phyloP scores from a whole-genome alignment of 2,329 filamentous ascomycete species.

The Boeremia lycopersici region DNA sequence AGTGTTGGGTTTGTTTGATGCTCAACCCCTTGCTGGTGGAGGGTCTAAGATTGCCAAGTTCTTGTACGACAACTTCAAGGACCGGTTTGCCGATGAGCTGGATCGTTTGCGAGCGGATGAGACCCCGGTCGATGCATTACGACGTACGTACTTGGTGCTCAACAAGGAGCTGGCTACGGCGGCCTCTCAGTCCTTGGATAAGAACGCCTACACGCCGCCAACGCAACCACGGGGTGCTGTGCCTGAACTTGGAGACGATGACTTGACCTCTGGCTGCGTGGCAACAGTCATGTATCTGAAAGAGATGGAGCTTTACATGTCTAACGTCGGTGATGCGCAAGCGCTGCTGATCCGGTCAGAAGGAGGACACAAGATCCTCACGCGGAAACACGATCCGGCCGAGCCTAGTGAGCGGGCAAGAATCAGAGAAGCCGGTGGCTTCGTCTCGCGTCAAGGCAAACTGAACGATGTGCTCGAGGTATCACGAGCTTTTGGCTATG shows the following conservation, averaged over 20 bases:
- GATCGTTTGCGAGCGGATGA: conserved; percentile 74
- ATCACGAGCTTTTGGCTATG: conserved; percentile 93
- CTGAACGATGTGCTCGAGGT: conserved; percentile 91
- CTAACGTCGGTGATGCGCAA: conserved; percentile 94
- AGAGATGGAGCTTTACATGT: conserved; percentile 88
- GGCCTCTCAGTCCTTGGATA: conserved; percentile 79
- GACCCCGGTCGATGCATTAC: conserved; percentile 79
- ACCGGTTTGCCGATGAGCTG: conserved; percentile 81
- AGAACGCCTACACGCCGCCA: conserved; percentile 52
- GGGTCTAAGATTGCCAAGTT: conserved; percentile 97
- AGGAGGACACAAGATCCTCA: conserved; percentile 81
- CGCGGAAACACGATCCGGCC: conserved; percentile 90
- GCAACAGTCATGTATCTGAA: conserved; percentile 91
- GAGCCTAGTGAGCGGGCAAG: conserved; percentile 82
- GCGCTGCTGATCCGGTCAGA: conserved; percentile 94
- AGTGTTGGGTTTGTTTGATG: conserved; percentile 93
- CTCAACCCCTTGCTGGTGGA: conserved; percentile 83
- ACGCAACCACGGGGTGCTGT: conserved; percentile 70
- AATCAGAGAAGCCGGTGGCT: conserved; percentile 92
- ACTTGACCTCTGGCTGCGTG: conserved; percentile 86
- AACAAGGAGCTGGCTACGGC: conserved; percentile 94
- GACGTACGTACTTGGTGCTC: conserved; percentile 82
- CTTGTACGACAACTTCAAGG: conserved; percentile 92
- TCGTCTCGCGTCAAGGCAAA: conserved; percentile 91
- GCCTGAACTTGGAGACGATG: conserved; percentile 83